Base-by-base conservation (phyloP, 1,139 yeast species). In the Nakaseomyces uthaithaninus region DNA sequence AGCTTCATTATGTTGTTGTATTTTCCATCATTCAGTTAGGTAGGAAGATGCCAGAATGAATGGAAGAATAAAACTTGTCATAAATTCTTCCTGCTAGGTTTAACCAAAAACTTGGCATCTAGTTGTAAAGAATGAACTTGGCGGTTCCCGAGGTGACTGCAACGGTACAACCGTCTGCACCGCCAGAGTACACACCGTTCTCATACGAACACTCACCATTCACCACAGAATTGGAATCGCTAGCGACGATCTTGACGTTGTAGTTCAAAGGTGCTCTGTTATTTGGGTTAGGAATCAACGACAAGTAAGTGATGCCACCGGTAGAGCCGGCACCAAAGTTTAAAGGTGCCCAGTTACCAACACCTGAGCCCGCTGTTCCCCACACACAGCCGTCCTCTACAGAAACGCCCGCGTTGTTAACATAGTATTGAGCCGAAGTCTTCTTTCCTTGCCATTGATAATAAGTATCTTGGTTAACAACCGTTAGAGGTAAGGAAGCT, bases 331-430 rank as follows among this genome's bases (percentile, higher is more conserved):
- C 84, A 65, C 91, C 91, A 52, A 80, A 69, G 57, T 75, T 78
- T 54, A 81, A 72, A 57, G 89, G 89, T 43, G 89, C 86, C 87
- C 89, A 81, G 75, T 81, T 81, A 69, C 91, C 91, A 48, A 77
- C 67, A 53, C 75, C 78, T 36, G 79, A 67, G 43, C 81, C 80
- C 3, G 65, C 51, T 46, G 69, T 62, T 63, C 89, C 85, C 91
- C 91, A 81, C 52, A 77, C 60, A 71, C 91, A 81, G 47, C 89
- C 91, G 48, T 80, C 78, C 59, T 75, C 74, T 59, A 71, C 70
- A 33, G 78, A 71, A 47, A 80, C 80, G 70, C 91, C 91, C 44
- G 89, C 89, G 57, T 81, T 72, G 72, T 81, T 81, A 42, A 81
- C 89, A 63, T 81, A 81, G 68, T 76, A 81, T 68, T 81, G 91